Conservation (phyloP, 2,329 filamentous ascomycete genomes). For the Paracoccidioides lutzii region DNA sequence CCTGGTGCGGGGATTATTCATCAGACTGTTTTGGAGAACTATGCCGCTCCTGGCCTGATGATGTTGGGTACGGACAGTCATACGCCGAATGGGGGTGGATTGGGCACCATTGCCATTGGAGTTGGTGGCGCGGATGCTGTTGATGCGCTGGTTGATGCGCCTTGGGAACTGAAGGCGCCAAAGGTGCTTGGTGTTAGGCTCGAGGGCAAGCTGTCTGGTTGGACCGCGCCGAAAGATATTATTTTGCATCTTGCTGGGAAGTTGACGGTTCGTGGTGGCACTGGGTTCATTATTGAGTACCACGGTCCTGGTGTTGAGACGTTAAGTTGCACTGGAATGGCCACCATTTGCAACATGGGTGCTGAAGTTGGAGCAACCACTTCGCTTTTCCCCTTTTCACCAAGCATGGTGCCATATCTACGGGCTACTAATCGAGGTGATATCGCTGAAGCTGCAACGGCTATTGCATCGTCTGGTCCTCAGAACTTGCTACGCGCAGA, state of each 20-base stretch:
- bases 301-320: conserved; percentile 80
- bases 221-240: conserved; percentile 91
- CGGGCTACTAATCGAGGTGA: conserved; percentile 64
- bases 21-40: conserved; percentile 96
- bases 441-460: conserved; percentile 54
- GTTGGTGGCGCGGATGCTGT: conserved; percentile 96
- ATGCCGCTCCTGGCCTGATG: conserved; percentile 92
- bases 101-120: conserved; percentile 88
- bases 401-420: conserved; percentile 73
- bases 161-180: conserved; percentile 95
- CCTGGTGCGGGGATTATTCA: conserved; percentile 92
- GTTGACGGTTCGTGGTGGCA: conserved; percentile 85
- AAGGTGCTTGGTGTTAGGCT: conserved; percentile 77
- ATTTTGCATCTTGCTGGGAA: conserved; percentile 81
- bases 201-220: conserved; percentile 70
- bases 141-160: conserved; percentile 87
- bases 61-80: conserved; percentile 98
- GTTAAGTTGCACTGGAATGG: conserved; percentile 84
- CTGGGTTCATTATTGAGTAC: conserved; percentile 90
- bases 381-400: conserved; percentile 85
- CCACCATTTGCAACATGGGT: conserved; percentile 83
- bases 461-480: conserved; percentile 46
- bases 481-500: conserved; percentile 64
- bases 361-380: conserved; percentile 87
- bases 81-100: conserved; percentile 90